Conservation (phyloP, 768 basidiomycete genomes). For the Holtermannia corniformis region DNA sequence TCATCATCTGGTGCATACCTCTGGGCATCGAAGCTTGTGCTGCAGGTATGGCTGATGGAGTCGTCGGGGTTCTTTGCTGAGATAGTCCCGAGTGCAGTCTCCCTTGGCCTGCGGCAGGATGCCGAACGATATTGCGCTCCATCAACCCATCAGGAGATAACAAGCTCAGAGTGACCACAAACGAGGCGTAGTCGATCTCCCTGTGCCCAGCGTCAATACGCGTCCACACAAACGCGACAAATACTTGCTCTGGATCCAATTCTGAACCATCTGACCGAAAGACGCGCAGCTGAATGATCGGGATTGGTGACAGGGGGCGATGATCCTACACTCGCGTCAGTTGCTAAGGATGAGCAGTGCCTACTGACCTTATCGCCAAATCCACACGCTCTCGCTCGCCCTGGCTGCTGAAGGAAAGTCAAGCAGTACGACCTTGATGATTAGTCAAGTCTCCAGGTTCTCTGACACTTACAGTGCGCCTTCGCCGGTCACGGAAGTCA, state of each 20-base stretch:
- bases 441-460: too few relatives aligned
- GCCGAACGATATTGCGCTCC: conserved; percentile 81
- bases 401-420: conserved; percentile 75
- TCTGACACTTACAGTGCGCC: too few relatives aligned
- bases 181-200: conserved; percentile 75
- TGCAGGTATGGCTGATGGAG: too few relatives aligned
- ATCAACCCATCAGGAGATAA: conserved; percentile 74
- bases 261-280: conserved; percentile 11
- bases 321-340: conserved; percentile 56
- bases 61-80: too few relatives aligned
- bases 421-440: conserved; percentile 64
- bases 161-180: conserved; percentile 83
- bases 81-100: too few relatives aligned
- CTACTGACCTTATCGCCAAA: conserved; percentile 81
- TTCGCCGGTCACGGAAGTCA: too few relatives aligned
- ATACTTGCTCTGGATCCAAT: conserved; percentile 20
- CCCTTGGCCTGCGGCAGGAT: too few relatives aligned
- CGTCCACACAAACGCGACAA: background rate
- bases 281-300: conserved; percentile 46
- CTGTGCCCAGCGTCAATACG: conserved; percentile 44
- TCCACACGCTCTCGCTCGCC: conserved; percentile 89
- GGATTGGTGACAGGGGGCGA: conserved; percentile 77
- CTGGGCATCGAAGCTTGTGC: too few relatives aligned
- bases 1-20: too few relatives aligned
- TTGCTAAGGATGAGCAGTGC: background rate